Evolutionary conservation across 768 basidiomycete genomes (phyloP), one percentile per base, ranked within the genome.

Genomic region (Tulasnella sp.): DNA sequence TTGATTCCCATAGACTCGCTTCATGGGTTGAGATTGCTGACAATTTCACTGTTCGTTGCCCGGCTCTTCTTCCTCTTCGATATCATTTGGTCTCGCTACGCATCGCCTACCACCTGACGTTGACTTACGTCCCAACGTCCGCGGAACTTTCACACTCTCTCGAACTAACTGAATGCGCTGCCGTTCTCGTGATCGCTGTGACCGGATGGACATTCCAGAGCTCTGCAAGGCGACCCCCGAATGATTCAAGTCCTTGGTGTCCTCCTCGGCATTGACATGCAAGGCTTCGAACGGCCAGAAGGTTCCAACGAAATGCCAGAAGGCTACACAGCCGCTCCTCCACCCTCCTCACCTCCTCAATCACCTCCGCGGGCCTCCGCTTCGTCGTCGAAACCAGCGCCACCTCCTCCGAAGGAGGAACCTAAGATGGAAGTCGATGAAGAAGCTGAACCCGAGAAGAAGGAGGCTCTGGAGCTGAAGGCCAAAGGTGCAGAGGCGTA

Each of bases 221-320:
- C 69, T 18, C 39, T 70, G 69, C 26, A 18, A 35, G 69, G 32
- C 69, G 96, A 98, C 84, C 90, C 96, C 46, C 90, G 96, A 78
- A 95, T 98, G 94, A 94, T 95, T 84, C 79, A 84, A 82, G 95
- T 95, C 20, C 87, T 98, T 67, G 96, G 96, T 79, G 96, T 91
- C 15, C 88, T 94, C 77, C 94, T 98, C 92, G 95, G 95, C 44
- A 88, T 98, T 81, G 95, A 98, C 85, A 89, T 98, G 85, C 91
- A 93, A 84, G 94, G 92, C 77, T 92, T 93, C 83, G 87, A 90
- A 74, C 88, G 95, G 77, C 91, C 92, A 23, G 94, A 94, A 85
- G 95, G 93, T 46, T 94, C 94, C 13, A 88, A 92, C 77, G 93
- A 94, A 75, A 85, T 92, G 70, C 93, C 93, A 10, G 88, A 91